Conservation (phyloP, 208 protist genomes). For the Leishmania gerbilli region DNA sequence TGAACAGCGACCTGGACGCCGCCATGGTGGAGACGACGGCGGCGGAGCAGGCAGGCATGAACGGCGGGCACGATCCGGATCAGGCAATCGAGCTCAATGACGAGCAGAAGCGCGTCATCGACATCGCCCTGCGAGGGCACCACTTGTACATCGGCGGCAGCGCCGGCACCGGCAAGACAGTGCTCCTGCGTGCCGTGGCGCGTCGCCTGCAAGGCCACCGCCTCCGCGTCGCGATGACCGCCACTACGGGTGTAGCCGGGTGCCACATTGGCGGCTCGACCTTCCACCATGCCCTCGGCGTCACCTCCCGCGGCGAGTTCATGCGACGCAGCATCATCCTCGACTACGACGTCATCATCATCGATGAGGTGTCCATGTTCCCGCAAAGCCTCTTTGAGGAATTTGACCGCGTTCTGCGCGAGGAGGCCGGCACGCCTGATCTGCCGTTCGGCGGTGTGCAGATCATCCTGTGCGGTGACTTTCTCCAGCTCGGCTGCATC, state of each 20-base stretch:
- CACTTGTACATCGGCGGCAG: constrained; percentile 89
- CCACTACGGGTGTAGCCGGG: constrained; percentile 89
- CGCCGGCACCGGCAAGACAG: constrained; percentile 91
- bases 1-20: constrained; percentile 26
- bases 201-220: constrained; percentile 74
- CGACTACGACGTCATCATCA: constrained; percentile 91
- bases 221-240: constrained; percentile 88
- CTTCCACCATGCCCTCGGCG: constrained; percentile 90
- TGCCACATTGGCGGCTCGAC: constrained; percentile 92
- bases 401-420: constrained; percentile 80
- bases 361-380: constrained; percentile 94
- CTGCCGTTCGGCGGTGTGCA: constrained; percentile 92
- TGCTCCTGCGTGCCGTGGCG: constrained; percentile 74
- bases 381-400: constrained; percentile 85
- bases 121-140: constrained; percentile 79
- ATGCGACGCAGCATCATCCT: constrained; percentile 69
- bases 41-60: constrained; percentile 19
- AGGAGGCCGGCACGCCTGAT: constrained; percentile 84
- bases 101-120: constrained; percentile 87
- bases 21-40: constrained; percentile 14
- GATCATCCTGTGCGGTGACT: constrained; percentile 94
- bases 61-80: constrained; percentile 33
- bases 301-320: constrained; percentile 77
- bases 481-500: constrained; percentile 91
- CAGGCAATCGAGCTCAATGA: constrained; percentile 72